Percentiles rank a stretch among this genome's conserved stretches.
phyloP scores from a whole-genome alignment of 495 filamentous ascomycete species.

The Usnea hakonensis region DNA sequence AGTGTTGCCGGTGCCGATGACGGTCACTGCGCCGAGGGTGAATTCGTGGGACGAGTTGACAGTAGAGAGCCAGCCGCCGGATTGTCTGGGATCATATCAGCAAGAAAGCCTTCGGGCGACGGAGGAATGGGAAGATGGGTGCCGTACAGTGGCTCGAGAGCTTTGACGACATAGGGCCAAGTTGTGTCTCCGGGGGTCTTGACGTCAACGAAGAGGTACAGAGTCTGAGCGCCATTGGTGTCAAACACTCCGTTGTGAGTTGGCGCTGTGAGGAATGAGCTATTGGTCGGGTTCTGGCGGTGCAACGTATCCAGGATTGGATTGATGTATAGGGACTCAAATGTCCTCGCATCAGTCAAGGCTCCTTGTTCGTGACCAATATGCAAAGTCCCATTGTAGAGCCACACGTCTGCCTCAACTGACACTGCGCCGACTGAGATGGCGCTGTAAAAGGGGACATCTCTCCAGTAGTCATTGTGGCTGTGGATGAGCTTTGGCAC shows the following conservation, averaged over 20 bases:
- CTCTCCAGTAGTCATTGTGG: slow-evolving; percentile 22
- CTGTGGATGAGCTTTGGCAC: slow-evolving; percentile 29
- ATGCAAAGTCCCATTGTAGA: slow-evolving; percentile 56
- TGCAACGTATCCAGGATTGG: slow-evolving; percentile 44
- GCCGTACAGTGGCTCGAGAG: slow-evolving; percentile 56
- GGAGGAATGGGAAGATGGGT: background rate
- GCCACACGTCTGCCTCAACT: slow-evolving; percentile 86
- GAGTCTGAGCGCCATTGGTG: slow-evolving; percentile 48
- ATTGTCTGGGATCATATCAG: slow-evolving; percentile 41
- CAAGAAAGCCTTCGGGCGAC: background rate
- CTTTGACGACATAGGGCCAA: slow-evolving; percentile 48
- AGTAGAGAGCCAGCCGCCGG: slow-evolving; percentile 26
- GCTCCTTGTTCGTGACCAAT: slow-evolving; percentile 47
- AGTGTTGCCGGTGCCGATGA: slow-evolving; percentile 73
- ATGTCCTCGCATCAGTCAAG: slow-evolving; percentile 40
- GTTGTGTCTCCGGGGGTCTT: slow-evolving; percentile 50
- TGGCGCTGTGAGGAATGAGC: slow-evolving; percentile 16
- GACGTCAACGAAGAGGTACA: slow-evolving; percentile 66
- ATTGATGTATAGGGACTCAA: slow-evolving; percentile 48
- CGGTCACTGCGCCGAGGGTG: slow-evolving; percentile 53
- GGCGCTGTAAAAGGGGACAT: slow-evolving; percentile 44
- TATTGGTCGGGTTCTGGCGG: slow-evolving; percentile 34
- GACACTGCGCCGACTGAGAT: slow-evolving; percentile 52
- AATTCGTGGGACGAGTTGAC: slow-evolving; percentile 36
- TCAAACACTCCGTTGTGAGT: slow-evolving; percentile 39